phyloP scores from a whole-genome alignment of 2,329 filamentous ascomycete species.

The Ilyonectria sp. region DNA sequence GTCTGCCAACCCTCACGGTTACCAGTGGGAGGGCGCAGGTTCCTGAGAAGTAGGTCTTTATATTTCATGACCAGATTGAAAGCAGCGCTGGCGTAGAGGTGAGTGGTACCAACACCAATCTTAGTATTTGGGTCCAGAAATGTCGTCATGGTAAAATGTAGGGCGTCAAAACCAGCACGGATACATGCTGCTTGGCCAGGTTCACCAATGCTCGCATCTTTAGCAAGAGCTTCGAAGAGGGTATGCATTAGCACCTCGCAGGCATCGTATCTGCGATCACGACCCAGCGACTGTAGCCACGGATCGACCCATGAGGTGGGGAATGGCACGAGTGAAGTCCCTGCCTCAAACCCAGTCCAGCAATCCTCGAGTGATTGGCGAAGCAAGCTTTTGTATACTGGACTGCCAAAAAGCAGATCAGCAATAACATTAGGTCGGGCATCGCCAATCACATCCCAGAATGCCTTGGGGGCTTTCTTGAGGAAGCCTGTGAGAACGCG shows the following conservation, averaged over 20 bases:
- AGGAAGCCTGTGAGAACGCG: conserved; percentile 80
- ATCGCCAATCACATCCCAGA: conserved; percentile 90
- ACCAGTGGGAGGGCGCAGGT: conserved; percentile 47
- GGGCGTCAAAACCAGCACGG: conserved; percentile 73
- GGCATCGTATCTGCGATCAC: conserved; percentile 82
- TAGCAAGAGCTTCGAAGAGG: conserved; percentile 76
- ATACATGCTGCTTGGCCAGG: conserved; percentile 74
- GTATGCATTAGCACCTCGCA: conserved; percentile 85
- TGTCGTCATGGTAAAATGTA: conserved; percentile 70
- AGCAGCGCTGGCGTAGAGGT: conserved; percentile 75
- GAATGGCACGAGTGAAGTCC: conserved; percentile 67
- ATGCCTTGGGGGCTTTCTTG: conserved; percentile 81
- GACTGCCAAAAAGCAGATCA: conserved; percentile 86
- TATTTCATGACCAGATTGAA: conserved; percentile 77
- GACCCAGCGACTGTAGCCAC: conserved; percentile 83
- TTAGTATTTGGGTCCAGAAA: conserved; percentile 65
- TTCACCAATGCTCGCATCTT: conserved; percentile 68
- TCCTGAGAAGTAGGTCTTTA: conserved; percentile 69
- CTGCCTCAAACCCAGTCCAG: conserved; percentile 59
- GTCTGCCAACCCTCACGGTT: conserved; percentile 56
- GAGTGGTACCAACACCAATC: conserved; percentile 66
- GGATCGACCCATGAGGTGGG: conserved; percentile 84
- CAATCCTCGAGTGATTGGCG: conserved; percentile 69
- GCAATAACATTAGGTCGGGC: conserved; percentile 85
- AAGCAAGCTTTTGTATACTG: conserved; percentile 74